Percentiles rank a stretch among this genome's conserved stretches.
phyloP scores from a whole-genome alignment of 2,329 filamentous ascomycete species.

The Colletotrichum sublineola region DNA sequence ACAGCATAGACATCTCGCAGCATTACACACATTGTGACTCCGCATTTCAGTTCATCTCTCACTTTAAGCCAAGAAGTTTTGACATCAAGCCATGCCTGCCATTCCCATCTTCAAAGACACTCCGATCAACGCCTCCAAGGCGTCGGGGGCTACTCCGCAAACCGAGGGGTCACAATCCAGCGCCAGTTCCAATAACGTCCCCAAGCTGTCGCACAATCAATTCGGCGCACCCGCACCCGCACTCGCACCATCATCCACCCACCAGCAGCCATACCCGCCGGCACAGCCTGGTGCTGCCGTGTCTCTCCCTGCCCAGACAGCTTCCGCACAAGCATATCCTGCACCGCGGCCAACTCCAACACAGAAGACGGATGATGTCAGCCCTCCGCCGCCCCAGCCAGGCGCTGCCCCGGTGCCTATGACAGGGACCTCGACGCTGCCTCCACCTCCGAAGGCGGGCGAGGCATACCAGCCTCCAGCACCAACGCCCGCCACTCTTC shows the following conservation, averaged over 20 bases:
- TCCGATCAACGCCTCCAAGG: slow-evolving; percentile 70
- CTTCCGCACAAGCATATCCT: slow-evolving; percentile 51
- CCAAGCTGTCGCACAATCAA: slow-evolving; percentile 44
- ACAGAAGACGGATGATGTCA: slow-evolving; percentile 48
- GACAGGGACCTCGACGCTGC: slow-evolving; percentile 51
- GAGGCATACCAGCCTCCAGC: slow-evolving; percentile 57
- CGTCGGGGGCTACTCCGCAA: slow-evolving; percentile 62
- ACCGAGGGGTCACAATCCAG: slow-evolving; percentile 48
- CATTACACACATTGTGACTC: slow-evolving; percentile 2
- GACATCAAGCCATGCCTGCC: slow-evolving; percentile 63
- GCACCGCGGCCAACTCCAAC: slow-evolving; percentile 60
- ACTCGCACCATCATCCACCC: slow-evolving; percentile 43
- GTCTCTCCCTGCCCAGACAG: slow-evolving; percentile 59
- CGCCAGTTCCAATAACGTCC: slow-evolving; percentile 10
- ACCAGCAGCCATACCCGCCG: slow-evolving; percentile 52
- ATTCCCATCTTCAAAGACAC: slow-evolving; percentile 71
- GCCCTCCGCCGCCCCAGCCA: slow-evolving; percentile 69
- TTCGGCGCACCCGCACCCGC: slow-evolving; percentile 31
- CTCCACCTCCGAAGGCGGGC: slow-evolving; percentile 66
- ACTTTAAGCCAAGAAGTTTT: slow-evolving; percentile 14
- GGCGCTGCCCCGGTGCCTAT: slow-evolving; percentile 65
- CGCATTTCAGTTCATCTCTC: slow-evolving; percentile 26
- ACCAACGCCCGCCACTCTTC: slow-evolving; percentile 50
- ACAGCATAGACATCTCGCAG: slow-evolving; percentile 11
- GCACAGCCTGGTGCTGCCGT: slow-evolving; percentile 63